Base-by-base conservation (phyloP, 2,329 filamentous ascomycete species). In the Pseudogymnoascus sp. region DNA sequence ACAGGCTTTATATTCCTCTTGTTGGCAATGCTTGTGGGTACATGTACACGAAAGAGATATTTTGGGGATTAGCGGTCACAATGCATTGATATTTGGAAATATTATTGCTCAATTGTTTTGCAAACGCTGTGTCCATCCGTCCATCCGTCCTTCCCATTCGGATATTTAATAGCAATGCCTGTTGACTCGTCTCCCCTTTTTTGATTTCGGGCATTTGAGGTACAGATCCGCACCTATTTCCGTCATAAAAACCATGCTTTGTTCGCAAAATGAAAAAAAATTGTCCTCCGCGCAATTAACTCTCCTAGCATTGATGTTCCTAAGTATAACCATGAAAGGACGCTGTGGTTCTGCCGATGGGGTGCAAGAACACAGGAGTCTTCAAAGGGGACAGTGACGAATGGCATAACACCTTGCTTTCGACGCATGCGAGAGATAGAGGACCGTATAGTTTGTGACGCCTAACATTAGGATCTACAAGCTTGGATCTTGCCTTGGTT, bases 21-120 rank as follows among this genome's bases (percentile, higher is more conserved):
- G 51, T 57, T n/a, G 16, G n/a, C 51, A 57, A 36, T 57, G 51
- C n/a, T 36, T 57, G 51, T 57, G 51, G 51, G 51, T 57, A 57
- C 51, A 57, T 57, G 51, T 57, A 57, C 16, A 57, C 51, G 51
- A 57, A 21, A 34, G 19, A 14, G 28, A 57, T 57, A 57, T 57
- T 57, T 34, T 57, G 28, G 51, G n/a, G 51, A 21, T 57, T 57
- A 57, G 51, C 51, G 25, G 28, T 57, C 51, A 34, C n/a, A 57
- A 57, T 57, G 28, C 28, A 57, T 57, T 57, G 51, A 57, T 34
- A 57, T 34, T 21, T 34, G n/a, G 23, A 57, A 19, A 28, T 28
- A 51, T 28, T 51, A 2, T 51, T 19, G 48, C 25, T 34, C 25
- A 19, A 34, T 54, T 54, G 48, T 11, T 16, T 54, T 13, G 25